These are phyloP conservation scores for Wickerhamiella infanticola DNA, from an alignment of 1,139 yeast genomes.

Conservation along the genomic window DNA sequence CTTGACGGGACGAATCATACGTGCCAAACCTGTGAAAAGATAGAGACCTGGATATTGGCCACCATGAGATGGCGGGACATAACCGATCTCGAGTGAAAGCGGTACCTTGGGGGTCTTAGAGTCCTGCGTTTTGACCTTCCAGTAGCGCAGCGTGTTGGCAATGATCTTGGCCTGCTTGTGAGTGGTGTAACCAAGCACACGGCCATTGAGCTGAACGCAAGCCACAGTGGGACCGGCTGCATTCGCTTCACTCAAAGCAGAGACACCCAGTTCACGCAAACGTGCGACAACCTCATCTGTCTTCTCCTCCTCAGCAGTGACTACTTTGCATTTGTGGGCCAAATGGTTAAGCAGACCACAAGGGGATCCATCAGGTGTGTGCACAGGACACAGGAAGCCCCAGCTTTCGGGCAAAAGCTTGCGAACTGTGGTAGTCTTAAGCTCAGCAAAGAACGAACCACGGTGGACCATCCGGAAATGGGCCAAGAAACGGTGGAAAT, in stretches of 20 bases:
- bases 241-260: conserved; percentile 36
- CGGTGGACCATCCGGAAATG: conserved; percentile 99
- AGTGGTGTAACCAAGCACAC: conserved; percentile 84
- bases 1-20: conserved; percentile 94
- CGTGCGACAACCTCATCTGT: conserved; percentile 50
- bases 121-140: conserved; percentile 70
- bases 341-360: conserved; percentile 96
- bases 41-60: conserved; percentile 97
- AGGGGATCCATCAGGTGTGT: conserved; percentile 99
- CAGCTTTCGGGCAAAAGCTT: conserved; percentile 93
- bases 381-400: conserved; percentile 98
- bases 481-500: conserved; percentile 88
- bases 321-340: conserved; percentile 83
- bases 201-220: conserved; percentile 90
- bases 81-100: conserved; percentile 76
- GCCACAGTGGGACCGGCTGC: conserved; percentile 81
- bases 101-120: conserved; percentile 58
- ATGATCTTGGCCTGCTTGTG: conserved; percentile 77
- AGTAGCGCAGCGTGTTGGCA: conserved; percentile 78
- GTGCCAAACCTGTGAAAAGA: conserved; percentile 77
- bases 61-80: conserved; percentile 83
- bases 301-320: conserved; percentile 53
- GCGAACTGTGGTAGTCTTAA: conserved; percentile 94
- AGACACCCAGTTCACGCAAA: conserved; percentile 63
- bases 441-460: conserved; percentile 97